Percentiles rank a stretch among this genome's conserved stretches.
These are phyloP conservation scores for Tolypocladium endophyticum DNA, from an alignment of 2,329 filamentous ascomycete species.

Conservation along the genomic window DNA sequence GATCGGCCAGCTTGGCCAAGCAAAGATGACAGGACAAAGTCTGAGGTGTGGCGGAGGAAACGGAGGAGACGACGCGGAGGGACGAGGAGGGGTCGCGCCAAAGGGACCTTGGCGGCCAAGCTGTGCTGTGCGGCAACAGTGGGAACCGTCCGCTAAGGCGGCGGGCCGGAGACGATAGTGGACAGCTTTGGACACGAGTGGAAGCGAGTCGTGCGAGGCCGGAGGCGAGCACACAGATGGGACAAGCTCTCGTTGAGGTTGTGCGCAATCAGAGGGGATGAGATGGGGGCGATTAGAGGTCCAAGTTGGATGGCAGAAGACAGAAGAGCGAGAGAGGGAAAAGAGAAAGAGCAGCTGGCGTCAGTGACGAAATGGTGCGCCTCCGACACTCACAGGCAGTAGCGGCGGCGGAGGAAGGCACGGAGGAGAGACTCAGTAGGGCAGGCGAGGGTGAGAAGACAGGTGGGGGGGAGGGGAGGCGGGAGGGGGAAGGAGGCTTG, in stretches of 20 bases:
- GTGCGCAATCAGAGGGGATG: background rate
- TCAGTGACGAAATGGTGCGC: background rate
- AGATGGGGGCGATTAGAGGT: background rate
- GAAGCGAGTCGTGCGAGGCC: background rate
- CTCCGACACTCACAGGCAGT: background rate
- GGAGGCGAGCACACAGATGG: background rate
- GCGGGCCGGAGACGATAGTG: background rate
- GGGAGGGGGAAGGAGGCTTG: background rate
- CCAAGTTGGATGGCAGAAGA: background rate
- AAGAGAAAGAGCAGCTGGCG: background rate
- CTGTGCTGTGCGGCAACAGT: background rate
- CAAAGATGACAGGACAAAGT: background rate
- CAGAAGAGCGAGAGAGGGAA: background rate
- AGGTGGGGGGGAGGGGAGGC: background rate
- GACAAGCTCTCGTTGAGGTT: background rate
- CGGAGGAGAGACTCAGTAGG: background rate
- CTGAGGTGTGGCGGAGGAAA: background rate
- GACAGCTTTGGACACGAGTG: background rate
- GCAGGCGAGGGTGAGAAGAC: background rate
- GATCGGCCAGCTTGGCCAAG: background rate
- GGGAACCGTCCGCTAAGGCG: background rate
- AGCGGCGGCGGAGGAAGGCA: background rate
- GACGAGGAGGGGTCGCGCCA: slow-evolving; percentile 1
- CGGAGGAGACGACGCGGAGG: background rate
- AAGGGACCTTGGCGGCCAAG: background rate